These are phyloP conservation scores for Neofusicoccum cordaticola DNA, from an alignment of 2,329 filamentous ascomycete species.

Conservation along the genomic window DNA sequence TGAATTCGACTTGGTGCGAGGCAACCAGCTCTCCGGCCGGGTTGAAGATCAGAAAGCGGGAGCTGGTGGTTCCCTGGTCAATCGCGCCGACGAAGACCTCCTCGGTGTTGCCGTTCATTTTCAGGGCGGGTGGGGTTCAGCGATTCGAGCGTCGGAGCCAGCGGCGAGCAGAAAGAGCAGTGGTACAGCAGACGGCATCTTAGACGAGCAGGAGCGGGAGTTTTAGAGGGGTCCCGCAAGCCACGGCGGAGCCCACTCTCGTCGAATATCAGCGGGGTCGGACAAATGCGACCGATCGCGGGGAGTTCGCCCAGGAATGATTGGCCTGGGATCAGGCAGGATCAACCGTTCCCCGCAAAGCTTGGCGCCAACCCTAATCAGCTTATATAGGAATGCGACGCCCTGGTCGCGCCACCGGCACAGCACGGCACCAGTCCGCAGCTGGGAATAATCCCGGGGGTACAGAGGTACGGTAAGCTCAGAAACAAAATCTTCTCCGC, in stretches of 20 bases:
- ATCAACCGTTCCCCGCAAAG: constrained; percentile 10
- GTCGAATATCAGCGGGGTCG: background rate
- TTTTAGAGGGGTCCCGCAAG: background rate
- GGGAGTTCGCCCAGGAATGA: background rate
- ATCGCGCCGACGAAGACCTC: constrained; percentile 75
- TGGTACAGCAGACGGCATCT: background rate
- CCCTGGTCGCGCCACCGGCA: background rate
- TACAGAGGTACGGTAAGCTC: constrained; percentile 6
- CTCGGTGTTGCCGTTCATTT: constrained; percentile 18
- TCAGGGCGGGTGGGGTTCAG: background rate
- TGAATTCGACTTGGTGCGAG: constrained; percentile 76
- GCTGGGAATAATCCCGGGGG: background rate
- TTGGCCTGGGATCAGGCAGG: background rate
- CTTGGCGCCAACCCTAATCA: constrained; percentile 4
- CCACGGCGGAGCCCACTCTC: background rate
- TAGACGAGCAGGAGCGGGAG: background rate
- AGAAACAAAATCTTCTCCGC: constrained; percentile 6
- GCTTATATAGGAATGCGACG: background rate
- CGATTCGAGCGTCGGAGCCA: background rate
- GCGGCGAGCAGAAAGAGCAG: background rate
- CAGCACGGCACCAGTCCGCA: constrained; percentile 3
- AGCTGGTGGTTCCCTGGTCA: constrained; percentile 81
- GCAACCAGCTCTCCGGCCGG: constrained; percentile 68
- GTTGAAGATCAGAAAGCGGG: constrained; percentile 82
- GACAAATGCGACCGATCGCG: background rate